Conservation (phyloP, 2,329 filamentous ascomycete genomes). For the Aspergillus intermedius region DNA sequence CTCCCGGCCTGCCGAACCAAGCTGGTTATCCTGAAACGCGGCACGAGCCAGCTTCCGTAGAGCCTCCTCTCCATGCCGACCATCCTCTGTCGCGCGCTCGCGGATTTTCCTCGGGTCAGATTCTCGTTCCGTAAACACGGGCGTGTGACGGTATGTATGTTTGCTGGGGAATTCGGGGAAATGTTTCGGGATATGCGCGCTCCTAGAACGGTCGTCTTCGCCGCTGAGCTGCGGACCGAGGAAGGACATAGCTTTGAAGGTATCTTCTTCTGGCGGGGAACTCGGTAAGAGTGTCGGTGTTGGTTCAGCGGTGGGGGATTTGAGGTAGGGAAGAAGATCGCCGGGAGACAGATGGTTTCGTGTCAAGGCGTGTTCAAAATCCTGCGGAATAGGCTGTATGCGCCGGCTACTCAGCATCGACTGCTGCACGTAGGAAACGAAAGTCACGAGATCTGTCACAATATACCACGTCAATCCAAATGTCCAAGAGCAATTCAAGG, state of each 20-base stretch:
- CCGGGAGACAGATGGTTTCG: conserved; percentile 22
- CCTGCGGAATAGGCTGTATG: conserved; percentile 50
- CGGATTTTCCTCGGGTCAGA: conserved; percentile 54
- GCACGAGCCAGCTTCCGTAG: conserved; percentile 54
- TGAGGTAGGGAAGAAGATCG: conserved; percentile 30
- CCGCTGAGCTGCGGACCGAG: conserved; percentile 48
- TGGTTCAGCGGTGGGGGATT: conserved; percentile 17
- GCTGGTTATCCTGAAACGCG: conserved; percentile 36
- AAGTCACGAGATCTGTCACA: conserved; percentile 47
- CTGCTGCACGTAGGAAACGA: conserved; percentile 48
- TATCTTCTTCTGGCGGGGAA: conserved; percentile 36
- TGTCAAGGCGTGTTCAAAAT: conserved; percentile 48
- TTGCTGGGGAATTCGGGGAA: conserved; percentile 58
- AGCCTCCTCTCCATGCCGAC: conserved; percentile 59
- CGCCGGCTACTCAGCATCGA: conserved; percentile 55
- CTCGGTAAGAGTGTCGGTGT: conserved; percentile 30
- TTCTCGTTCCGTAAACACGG: conserved; percentile 54
- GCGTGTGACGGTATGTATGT: conserved; percentile 58
- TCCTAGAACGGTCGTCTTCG: conserved; percentile 40
- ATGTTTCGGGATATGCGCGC: conserved; percentile 52
- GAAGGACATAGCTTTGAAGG: conserved; percentile 33
- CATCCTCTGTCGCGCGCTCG: conserved; percentile 60
- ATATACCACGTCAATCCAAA: conserved; percentile 8
- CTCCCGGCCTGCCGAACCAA: conserved; percentile 35
- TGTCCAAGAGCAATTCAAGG: conserved; percentile 1